Evolutionary conservation across 129 eudicot genomes (phyloP).

Genomic region (Cynara cardunculus): DNA sequence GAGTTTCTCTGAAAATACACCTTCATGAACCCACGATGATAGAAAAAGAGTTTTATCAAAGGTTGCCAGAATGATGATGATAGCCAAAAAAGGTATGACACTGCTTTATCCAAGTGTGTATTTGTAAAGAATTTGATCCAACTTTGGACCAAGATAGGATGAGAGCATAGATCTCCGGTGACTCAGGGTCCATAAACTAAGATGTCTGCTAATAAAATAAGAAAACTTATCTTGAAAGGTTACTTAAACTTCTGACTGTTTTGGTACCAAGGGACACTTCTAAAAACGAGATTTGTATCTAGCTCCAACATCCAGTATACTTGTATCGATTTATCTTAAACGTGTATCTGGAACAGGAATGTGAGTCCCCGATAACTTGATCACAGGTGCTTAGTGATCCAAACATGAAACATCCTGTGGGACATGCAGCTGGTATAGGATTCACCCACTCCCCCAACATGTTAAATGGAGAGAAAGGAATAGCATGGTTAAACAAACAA

Average conservation of each 20-base stretch:
- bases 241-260: neutral
- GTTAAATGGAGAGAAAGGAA: no score
- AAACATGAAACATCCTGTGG: no score
- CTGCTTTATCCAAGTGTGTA: neutral
- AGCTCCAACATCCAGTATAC: neutral
- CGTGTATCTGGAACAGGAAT: no score
- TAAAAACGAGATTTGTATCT: neutral
- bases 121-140: neutral
- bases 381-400: no score
- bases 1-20: neutral
- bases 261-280: neutral
- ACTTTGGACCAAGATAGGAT: neutral
- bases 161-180: neutral
- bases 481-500: no score
- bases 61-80: neutral
- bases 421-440: no score
- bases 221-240: neutral
- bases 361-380: no score
- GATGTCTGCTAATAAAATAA: neutral
- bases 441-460: no score
- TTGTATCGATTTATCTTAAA: neutral
- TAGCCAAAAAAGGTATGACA: neutral
- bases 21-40: neutral
- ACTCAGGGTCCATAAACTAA: neutral
- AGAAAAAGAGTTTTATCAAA: neutral